Conservation (phyloP, 257 asterid species). For the Hygrophila difformis region DNA sequence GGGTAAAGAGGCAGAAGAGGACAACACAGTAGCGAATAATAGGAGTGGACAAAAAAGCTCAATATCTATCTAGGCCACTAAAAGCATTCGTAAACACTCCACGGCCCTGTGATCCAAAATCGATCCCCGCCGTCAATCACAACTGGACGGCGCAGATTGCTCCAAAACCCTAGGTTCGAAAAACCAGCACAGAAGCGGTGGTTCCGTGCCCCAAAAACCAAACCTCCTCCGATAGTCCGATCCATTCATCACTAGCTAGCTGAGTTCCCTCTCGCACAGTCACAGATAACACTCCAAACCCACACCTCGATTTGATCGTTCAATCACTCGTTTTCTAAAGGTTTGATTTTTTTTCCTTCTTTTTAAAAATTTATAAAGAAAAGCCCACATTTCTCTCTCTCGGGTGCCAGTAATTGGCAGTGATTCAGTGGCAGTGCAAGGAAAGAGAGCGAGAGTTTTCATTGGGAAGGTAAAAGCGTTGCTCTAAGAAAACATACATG, state of each 20-base stretch:
- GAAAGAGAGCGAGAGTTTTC: slow-evolving; percentile 65
- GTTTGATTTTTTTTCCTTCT: neutral
- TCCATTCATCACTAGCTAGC: too few species aligned
- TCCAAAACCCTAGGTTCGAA: too few species aligned
- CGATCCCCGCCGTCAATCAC: too few species aligned
- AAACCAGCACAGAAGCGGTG: slow-evolving; percentile 11
- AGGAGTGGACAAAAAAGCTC: slow-evolving; percentile 22
- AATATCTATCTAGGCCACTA: too few species aligned
- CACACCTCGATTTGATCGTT: slow-evolving; percentile 47
- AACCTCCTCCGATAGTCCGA: neutral
- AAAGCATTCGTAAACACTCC: too few species aligned
- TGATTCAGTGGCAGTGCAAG: slow-evolving; percentile 63
- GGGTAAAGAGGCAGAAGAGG: slow-evolving; percentile 2
- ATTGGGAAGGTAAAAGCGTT: slow-evolving; percentile 77
- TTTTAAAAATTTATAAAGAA: neutral
- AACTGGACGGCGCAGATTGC: too few species aligned
- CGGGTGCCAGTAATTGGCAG: slow-evolving; percentile 68
- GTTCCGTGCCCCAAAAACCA: slow-evolving; percentile 28
- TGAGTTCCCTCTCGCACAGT: neutral
- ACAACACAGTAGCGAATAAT: slow-evolving; percentile 11
- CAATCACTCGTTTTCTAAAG: too few species aligned
- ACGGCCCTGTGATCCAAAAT: too few species aligned
- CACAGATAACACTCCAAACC: slow-evolving; percentile 17
- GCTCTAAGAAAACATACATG: slow-evolving; percentile 16
- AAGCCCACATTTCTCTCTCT: slow-evolving; percentile 15